Percentiles rank a stretch among this genome's conserved stretches.
Conservation (phyloP, 1,284 basidiomycete species). For the Trichosporon sp. region DNA sequence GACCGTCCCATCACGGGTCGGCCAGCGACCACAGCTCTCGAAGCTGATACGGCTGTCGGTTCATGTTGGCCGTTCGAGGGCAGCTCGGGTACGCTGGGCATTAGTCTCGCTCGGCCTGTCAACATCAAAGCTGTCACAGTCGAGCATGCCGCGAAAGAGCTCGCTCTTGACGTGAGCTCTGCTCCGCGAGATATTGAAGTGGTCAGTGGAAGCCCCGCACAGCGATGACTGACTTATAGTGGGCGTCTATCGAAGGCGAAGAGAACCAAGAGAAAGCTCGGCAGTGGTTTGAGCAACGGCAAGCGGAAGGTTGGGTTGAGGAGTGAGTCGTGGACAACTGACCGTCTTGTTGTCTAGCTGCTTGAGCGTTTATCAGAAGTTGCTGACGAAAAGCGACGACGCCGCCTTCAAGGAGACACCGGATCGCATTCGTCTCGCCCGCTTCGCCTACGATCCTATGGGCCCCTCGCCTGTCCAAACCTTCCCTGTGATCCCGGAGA, state of each 20-base stretch:
- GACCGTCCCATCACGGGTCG: conserved; percentile 59
- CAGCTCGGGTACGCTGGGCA: conserved; percentile 68
- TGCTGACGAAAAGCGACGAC: conserved; percentile 25
- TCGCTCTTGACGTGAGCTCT: conserved; percentile 68
- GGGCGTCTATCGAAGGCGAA: conserved; percentile 72
- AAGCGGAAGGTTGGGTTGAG: background rate
- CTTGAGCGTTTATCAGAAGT: too few species aligned
- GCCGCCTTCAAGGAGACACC: conserved; percentile 4
- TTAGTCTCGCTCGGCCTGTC: conserved; percentile 63
- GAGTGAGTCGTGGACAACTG: background rate
- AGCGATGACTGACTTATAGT: conserved; percentile 46
- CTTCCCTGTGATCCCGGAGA: conserved; percentile 66
- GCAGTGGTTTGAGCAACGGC: conserved; percentile 30
- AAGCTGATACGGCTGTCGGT: conserved; percentile 57
- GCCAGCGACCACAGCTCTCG: conserved; percentile 74
- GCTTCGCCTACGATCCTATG: conserved; percentile 72
- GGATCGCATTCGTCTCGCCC: conserved; percentile 59
- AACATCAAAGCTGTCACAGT: conserved; percentile 72
- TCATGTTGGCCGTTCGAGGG: conserved; percentile 91
- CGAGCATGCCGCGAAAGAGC: conserved; percentile 75
- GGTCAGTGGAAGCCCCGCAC: conserved; percentile 26
- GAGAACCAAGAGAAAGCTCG: conserved; percentile 62
- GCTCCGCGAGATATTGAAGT: conserved; percentile 78
- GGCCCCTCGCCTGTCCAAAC: conserved; percentile 70
- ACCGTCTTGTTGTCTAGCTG: conserved; percentile 28